Evolutionary conservation across 768 basidiomycete genomes (phyloP).

Genomic region (Cystobasidium tubakii): DNA sequence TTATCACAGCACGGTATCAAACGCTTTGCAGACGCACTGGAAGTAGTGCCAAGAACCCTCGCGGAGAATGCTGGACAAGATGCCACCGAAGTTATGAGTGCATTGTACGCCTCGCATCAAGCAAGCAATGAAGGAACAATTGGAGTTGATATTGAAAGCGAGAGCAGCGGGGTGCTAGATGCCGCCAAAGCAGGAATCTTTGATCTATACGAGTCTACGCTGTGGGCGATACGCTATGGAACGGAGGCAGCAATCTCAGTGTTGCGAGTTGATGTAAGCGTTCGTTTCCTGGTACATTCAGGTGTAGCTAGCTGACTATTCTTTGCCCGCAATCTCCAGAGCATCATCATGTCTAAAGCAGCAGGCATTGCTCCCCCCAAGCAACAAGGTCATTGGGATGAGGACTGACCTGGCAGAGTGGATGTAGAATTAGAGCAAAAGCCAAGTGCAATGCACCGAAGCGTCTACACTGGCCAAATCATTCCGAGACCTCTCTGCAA

Average conservation of each 20-base stretch:
- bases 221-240: conserved; percentile 82
- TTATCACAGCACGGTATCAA: conserved; percentile 89
- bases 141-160: conserved; percentile 86
- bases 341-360: conserved; percentile 42
- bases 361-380: conserved; percentile 46
- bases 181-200: conserved; percentile 58
- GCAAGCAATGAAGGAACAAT: conserved; percentile 62
- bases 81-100: conserved; percentile 83
- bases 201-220: conserved; percentile 81
- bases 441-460: no score
- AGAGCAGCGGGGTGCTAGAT: conserved; percentile 67
- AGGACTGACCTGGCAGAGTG: not conserved
- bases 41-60: conserved; percentile 83
- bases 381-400: conserved; percentile 47
- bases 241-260: conserved; percentile 86
- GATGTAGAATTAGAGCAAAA: not conserved
- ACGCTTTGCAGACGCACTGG: conserved; percentile 78
- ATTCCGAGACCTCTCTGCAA: no score
- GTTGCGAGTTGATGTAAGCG: conserved; percentile 92
- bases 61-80: conserved; percentile 89
- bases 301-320: not conserved
- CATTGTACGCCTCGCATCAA: conserved; percentile 83
- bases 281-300: no score
- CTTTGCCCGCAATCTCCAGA: not conserved
- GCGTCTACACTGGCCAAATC: no score